phyloP scores from a whole-genome alignment of 441 rosid species.

The Iberis amara region DNA sequence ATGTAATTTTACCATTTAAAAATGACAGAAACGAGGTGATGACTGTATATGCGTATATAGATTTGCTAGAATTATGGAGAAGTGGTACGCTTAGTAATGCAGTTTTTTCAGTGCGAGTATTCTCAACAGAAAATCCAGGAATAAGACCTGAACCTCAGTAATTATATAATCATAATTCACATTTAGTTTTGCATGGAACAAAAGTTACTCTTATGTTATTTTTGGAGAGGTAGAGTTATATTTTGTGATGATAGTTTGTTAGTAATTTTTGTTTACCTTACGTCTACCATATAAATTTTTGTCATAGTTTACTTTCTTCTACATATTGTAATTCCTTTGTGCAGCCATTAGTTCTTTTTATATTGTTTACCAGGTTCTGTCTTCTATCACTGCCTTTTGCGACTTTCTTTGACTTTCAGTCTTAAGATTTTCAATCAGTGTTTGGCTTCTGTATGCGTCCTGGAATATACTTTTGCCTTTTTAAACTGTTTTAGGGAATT shows the following conservation, averaged over 20 bases:
- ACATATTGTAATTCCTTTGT: background rate
- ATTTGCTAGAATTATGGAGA: slow-evolving; percentile 1
- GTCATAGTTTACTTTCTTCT: slow-evolving; percentile 11
- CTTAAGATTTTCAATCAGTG: slow-evolving; percentile 2
- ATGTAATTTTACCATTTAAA: slow-evolving; percentile 10
- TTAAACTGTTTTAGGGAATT: slow-evolving; percentile 5
- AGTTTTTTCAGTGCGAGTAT: no score
- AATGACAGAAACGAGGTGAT: slow-evolving; percentile 4
- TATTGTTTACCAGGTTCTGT: background rate
- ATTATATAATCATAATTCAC: background rate
- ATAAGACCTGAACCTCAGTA: slow-evolving; percentile 14
- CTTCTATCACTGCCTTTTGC: background rate
- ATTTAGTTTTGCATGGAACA: slow-evolving; percentile 8
- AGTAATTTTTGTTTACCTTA: slow-evolving; percentile 9
- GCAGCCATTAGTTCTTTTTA: background rate
- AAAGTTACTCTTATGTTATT: slow-evolving; percentile 1
- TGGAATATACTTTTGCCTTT: slow-evolving; percentile 15
- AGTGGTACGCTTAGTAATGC: background rate
- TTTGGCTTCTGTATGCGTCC: slow-evolving; percentile 12
- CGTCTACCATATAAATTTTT: background rate
- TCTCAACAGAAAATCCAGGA: background rate
- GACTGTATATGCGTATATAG: slow-evolving; percentile 5
- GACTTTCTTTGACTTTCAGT: slow-evolving; percentile 15
- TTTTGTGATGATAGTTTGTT: no score
- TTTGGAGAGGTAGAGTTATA: no score